A percentile compares a stretch with the other conserved stretches of the same genome.
phyloP scores from a whole-genome alignment of 208 protist species.

The Lotmaria passim region DNA sequence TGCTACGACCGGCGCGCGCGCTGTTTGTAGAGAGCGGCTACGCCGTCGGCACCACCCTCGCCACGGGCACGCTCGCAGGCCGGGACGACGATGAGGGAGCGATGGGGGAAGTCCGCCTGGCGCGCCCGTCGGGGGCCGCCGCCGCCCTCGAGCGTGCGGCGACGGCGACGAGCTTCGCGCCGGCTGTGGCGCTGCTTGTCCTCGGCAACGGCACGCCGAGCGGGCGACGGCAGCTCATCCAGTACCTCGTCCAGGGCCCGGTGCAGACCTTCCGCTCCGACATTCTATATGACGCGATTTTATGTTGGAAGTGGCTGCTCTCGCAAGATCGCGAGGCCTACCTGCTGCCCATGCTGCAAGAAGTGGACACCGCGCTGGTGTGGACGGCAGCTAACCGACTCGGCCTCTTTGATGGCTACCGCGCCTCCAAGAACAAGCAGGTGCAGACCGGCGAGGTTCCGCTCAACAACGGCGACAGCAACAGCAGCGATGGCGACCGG shows the following conservation, averaged over 20 bases:
- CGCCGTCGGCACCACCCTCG: slow-evolving; percentile 8
- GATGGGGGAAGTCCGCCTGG: slow-evolving; percentile 13
- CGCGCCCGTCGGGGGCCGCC: background rate
- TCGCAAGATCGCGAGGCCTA: slow-evolving; percentile 51
- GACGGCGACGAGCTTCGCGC: slow-evolving; percentile 41
- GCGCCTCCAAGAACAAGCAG: slow-evolving; percentile 47
- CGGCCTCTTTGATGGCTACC: slow-evolving; percentile 79
- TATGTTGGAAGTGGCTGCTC: slow-evolving; percentile 77
- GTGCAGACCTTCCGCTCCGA: slow-evolving; percentile 66
- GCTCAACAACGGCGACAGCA: background rate
- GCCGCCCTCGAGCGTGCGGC: slow-evolving; percentile 22
- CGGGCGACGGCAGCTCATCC: slow-evolving; percentile 53
- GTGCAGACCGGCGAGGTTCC: slow-evolving; percentile 63
- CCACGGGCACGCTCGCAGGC: background rate
- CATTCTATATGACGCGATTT: slow-evolving; percentile 56
- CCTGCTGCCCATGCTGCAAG: slow-evolving; percentile 54
- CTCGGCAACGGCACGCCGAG: slow-evolving; percentile 38
- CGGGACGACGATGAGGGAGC: slow-evolving; percentile 5
- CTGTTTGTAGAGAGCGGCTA: slow-evolving; percentile 28
- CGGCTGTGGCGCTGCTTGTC: slow-evolving; percentile 56
- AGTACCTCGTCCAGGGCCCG: slow-evolving; percentile 66
- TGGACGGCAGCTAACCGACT: slow-evolving; percentile 68
- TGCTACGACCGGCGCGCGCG: slow-evolving; percentile 25
- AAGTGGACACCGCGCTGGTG: slow-evolving; percentile 66
- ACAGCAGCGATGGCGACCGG: background rate